Evolutionary conservation across 2,329 filamentous ascomycete species (phyloP).

Genomic region (Paraphaeosphaeria sporulosa): DNA sequence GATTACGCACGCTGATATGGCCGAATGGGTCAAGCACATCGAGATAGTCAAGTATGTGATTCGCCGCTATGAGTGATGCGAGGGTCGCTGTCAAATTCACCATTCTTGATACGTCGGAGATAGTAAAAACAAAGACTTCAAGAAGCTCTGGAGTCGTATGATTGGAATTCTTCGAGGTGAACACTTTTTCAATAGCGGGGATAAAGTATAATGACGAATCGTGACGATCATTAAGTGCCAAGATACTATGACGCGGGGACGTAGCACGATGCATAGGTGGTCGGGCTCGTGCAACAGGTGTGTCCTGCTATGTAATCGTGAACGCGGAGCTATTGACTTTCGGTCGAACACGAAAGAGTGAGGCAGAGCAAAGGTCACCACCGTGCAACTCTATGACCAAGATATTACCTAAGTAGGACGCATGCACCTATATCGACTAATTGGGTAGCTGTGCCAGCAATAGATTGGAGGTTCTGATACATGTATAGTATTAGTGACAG

Average conservation of each 20-base stretch:
- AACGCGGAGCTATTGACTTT: no score
- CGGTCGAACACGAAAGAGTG: no score
- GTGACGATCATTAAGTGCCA: not conserved
- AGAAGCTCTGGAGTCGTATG: not conserved
- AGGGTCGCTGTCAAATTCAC: conserved; percentile 35
- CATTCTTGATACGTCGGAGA: conserved; percentile 14
- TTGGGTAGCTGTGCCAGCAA: no score
- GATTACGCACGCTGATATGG: conserved; percentile 61
- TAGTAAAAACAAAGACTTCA: not conserved
- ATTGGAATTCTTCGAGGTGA: not conserved
- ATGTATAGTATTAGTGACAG: no score
- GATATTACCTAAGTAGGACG: no score
- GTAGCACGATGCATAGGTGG: not conserved
- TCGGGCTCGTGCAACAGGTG: not conserved
- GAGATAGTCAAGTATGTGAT: conserved; percentile 60
- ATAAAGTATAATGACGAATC: not conserved
- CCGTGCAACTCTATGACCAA: no score
- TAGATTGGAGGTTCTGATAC: no score
- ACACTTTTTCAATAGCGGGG: accelerated
- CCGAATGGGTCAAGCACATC: conserved; percentile 60
- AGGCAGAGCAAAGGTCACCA: no score
- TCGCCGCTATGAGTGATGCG: conserved; percentile 50
- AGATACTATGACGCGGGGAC: conserved; percentile 8
- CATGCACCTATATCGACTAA: no score
- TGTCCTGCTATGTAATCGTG: no score